Evolutionary conservation across 306 rosid species (phyloP), one percentile per base, ranked within the genome.

Genomic region (Cicer bijugum): DNA sequence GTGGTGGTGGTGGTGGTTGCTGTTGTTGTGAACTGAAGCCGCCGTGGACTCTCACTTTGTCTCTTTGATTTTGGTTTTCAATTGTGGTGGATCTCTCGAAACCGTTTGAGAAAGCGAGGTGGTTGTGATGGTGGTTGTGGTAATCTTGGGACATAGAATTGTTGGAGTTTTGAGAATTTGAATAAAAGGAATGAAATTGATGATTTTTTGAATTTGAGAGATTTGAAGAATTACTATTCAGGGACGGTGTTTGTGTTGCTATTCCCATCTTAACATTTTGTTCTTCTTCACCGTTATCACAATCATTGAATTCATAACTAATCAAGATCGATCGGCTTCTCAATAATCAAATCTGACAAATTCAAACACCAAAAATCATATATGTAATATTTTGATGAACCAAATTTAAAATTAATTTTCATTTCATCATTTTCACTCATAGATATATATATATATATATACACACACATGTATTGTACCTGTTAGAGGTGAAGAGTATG

Each of bases 71-170:
- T 90, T 93, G 98, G 3, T 80, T 86, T 53, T 84, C 87, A n/a
- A 77, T 81, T 33, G 50, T 7, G 1, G 83, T 37, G 16, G 96
- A 81, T 84, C 96, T 86, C 58, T 93, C 96, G 61, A 87, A 92
- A 57, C 89, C 92, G 83, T 92, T 88, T 55, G 96, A 82, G 91
- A 89, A 89, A 80, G 61, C 46, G 85, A 90, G 86, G 84, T 59
- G 65, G 43, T 59, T 17, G 44, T 59, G 72, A 23, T 39, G 6
- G 8, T 23, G 64, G 38, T 45, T 88, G 45, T 88, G 90, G 79
- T 88, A 91, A 75, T 93, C 93, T 68, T 90, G 93, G 88, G 98
- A 93, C 98, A 93, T 93, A 89, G 98, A 93, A 86, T 84, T 85
- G 16, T 76, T 67, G 57, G 55, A 50, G 56, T 72, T 79, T 74